Evolutionary conservation across 129 eudicot genomes (phyloP).

Genomic region (Pulicaria dysenterica): DNA sequence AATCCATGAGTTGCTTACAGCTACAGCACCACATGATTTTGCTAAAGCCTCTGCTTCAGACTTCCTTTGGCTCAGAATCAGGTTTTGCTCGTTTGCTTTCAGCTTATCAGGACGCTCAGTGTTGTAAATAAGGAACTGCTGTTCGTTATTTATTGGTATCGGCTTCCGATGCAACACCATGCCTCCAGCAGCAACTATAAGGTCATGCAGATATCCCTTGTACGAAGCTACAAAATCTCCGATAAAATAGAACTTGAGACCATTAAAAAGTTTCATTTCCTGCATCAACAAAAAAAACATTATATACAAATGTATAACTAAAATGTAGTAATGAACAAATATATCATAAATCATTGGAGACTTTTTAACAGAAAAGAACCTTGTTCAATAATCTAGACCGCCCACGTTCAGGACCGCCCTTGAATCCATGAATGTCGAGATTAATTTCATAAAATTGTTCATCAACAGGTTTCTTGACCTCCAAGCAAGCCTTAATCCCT

Average conservation of each 20-base stretch:
- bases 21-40: slow-evolving; percentile 55
- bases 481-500: slow-evolving; percentile 94
- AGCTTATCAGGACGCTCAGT: slow-evolving; percentile 69
- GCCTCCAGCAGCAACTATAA: slow-evolving; percentile 86
- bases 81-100: slow-evolving; percentile 34
- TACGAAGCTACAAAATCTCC: slow-evolving; percentile 82
- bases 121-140: slow-evolving; percentile 56
- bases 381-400: slow-evolving; percentile 67
- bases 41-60: slow-evolving; percentile 71
- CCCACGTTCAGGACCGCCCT: slow-evolving; percentile 84
- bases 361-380: slow-evolving; percentile 42
- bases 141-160: slow-evolving; percentile 36
- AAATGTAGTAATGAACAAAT: background rate
- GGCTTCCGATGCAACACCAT: slow-evolving; percentile 81
- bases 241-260: slow-evolving; percentile 56
- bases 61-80: slow-evolving; percentile 44
- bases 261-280: slow-evolving; percentile 78
- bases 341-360: background rate
- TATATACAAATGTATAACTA: background rate
- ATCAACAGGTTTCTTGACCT: slow-evolving; percentile 64
- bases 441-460: slow-evolving; percentile 73
- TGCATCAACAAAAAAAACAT: slow-evolving; percentile 34
- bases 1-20: slow-evolving; percentile 84
- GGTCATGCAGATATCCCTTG: slow-evolving; percentile 82
- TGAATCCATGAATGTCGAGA: slow-evolving; percentile 76